Percentiles rank a stretch among this genome's conserved stretches.
Evolutionary conservation across 352 stramenopile species (phyloP).

Genomic region (Elongisporangium prolatum): DNA sequence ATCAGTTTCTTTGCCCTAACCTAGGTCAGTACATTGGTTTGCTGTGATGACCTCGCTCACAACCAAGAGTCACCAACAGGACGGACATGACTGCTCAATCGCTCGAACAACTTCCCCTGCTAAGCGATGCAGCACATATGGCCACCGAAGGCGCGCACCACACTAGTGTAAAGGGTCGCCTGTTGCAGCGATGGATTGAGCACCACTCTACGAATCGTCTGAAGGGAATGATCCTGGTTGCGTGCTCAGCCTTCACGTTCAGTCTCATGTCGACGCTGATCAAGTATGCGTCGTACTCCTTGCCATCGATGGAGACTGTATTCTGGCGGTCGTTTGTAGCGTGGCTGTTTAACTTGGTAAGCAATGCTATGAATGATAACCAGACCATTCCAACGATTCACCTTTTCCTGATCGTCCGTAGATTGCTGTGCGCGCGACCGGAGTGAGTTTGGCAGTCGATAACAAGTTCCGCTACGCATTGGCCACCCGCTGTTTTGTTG

Average conservation of each 20-base stretch:
- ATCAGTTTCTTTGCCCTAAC: neutral
- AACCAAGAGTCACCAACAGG: neutral
- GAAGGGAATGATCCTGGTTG: constrained; percentile 33
- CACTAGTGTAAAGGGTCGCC: neutral
- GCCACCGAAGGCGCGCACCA: neutral
- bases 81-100: neutral
- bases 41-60: neutral
- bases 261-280: constrained; percentile 58
- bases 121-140: neutral
- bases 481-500: constrained; percentile 30
- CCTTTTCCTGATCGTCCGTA: constrained; percentile 7
- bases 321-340: constrained; percentile 63
- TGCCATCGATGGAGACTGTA: constrained; percentile 55
- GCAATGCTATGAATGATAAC: neutral
- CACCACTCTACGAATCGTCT: constrained; percentile 9
- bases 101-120: neutral
- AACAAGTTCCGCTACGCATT: constrained; percentile 30
- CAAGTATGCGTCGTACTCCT: constrained; percentile 42
- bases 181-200: constrained; percentile 8
- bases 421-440: constrained; percentile 28
- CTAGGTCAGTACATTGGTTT: neutral
- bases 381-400: no score
- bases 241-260: constrained; percentile 46
- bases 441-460: constrained; percentile 24
- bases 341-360: constrained; percentile 47